Evolutionary conservation across 1,284 basidiomycete species (phyloP).

Genomic region (Boletus nobilissimus): DNA sequence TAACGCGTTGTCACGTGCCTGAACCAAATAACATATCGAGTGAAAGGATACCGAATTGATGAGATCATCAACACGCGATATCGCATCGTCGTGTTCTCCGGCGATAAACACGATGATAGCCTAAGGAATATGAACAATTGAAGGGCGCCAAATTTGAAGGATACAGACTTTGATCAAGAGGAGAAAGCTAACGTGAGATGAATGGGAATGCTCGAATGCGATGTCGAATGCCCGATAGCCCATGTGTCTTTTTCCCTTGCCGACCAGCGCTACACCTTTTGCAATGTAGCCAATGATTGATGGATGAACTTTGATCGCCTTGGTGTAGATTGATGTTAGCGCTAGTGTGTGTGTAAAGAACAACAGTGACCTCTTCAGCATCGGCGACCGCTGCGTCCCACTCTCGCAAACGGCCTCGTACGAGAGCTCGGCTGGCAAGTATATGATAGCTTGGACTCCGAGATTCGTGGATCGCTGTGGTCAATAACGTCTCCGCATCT

Average conservation of each 20-base stretch:
- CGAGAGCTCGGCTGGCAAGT: background rate
- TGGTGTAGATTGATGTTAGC: background rate
- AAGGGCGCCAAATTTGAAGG: background rate
- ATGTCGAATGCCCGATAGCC: background rate
- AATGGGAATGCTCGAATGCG: background rate
- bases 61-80: background rate
- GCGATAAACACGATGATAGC: background rate
- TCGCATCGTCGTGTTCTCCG: conserved; percentile 4
- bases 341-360: background rate
- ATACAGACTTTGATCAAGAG: background rate
- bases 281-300: background rate
- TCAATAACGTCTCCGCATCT: background rate
- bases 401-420: background rate
- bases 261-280: background rate
- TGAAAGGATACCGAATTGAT: background rate
- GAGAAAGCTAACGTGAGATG: background rate
- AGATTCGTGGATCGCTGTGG: background rate
- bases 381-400: background rate
- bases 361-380: background rate
- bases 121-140: background rate
- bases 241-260: background rate
- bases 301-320: background rate
- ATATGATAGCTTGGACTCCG: background rate
- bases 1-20: background rate
- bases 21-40: background rate